Evolutionary conservation across 2,329 filamentous ascomycete genomes (phyloP).

Genomic region (Zymoseptoria pseudotritici): DNA sequence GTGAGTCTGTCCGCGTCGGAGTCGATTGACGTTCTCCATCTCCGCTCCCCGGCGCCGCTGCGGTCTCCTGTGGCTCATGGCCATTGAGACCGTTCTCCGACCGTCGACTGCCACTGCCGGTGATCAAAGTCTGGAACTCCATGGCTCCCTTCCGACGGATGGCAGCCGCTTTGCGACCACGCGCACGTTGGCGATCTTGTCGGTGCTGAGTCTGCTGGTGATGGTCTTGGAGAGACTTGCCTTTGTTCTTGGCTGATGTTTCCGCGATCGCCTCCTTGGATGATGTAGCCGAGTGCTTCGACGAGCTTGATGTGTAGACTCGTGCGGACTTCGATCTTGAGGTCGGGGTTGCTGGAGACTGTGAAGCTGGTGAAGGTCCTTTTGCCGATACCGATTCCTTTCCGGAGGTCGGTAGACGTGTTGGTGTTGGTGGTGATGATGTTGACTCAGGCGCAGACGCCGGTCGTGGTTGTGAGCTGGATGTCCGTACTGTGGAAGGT

Average conservation of each 20-base stretch:
- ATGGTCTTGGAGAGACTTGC: neutral
- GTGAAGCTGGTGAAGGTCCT: neutral
- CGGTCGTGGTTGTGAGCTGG: neutral
- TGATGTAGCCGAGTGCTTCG: neutral
- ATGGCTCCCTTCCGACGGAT: neutral
- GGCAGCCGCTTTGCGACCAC: neutral
- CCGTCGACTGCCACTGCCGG: neutral
- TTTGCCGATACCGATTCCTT: neutral
- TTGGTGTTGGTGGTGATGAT: neutral
- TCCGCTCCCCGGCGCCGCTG: neutral
- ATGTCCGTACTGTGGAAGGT: neutral
- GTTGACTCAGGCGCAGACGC: neutral
- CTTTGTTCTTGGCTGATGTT: neutral
- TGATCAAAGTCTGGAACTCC: neutral
- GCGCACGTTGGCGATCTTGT: neutral
- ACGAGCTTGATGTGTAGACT: neutral
- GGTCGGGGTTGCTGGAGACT: neutral
- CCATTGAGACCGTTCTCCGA: neutral
- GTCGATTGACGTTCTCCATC: neutral
- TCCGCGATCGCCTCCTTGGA: neutral
- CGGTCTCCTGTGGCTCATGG: too few relatives aligned
- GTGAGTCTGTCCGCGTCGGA: neutral
- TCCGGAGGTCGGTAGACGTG: neutral
- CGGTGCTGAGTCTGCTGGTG: neutral
- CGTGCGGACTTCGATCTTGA: neutral